Percentiles rank a stretch among this genome's conserved stretches.
phyloP scores from a whole-genome alignment of 75 land plant species.

The Cupressus sempervirens region DNA sequence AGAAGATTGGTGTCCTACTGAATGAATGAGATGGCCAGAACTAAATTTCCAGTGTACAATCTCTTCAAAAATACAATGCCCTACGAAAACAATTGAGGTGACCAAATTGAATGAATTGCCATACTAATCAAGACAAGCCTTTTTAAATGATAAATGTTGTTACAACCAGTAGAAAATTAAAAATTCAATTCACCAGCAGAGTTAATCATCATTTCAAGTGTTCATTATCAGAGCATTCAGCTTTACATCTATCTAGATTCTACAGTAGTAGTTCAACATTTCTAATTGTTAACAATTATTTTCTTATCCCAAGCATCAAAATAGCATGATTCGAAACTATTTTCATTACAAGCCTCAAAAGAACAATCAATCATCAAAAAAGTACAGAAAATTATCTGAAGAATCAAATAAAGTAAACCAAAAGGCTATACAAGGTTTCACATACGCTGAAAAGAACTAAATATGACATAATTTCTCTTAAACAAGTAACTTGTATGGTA shows the following conservation, averaged over 20 bases:
- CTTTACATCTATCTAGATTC: slow-evolving; percentile 3
- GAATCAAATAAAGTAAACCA: neutral
- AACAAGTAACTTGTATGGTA: neutral
- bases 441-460: neutral
- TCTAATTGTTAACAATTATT: neutral
- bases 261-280: neutral
- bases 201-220: neutral
- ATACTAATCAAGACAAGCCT: neutral
- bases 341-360: neutral
- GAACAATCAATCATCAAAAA: neutral
- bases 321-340: neutral
- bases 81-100: neutral
- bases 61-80: neutral
- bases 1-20: neutral
- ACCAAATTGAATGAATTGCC: neutral
- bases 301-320: neutral
- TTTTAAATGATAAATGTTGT: neutral
- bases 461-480: neutral
- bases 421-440: neutral
- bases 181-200: neutral
- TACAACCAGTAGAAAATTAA: neutral
- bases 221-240: neutral
- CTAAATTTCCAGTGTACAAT: neutral
- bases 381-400: neutral
- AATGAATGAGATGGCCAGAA: neutral